These are phyloP conservation scores for Carex arenaria DNA, from an alignment of 202 grass and related monocot genomes.

Conservation along the genomic window DNA sequence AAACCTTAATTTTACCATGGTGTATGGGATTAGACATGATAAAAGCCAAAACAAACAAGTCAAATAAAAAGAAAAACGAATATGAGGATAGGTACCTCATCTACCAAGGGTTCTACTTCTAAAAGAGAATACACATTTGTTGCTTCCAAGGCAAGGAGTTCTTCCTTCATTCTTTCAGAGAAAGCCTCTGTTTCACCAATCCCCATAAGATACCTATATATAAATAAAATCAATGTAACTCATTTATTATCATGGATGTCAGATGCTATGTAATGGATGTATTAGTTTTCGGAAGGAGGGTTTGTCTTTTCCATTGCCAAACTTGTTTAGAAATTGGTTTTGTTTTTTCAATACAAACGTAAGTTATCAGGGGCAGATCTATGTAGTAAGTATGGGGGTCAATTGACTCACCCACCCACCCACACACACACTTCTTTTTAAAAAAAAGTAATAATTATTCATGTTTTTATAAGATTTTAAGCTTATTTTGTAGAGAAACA, in stretches of 20 bases:
- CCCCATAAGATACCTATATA: constrained; percentile 96
- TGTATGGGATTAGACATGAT: constrained; percentile 6
- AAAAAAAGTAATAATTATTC: no score
- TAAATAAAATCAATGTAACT: constrained; percentile 11
- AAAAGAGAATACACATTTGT: constrained; percentile 92
- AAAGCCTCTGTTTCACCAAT: constrained; percentile 98
- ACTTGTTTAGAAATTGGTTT: background rate
- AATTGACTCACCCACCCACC: no score
- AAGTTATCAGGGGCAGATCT: background rate
- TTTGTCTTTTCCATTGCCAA: background rate
- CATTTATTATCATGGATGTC: background rate
- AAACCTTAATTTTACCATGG: background rate
- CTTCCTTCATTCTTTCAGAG: constrained; percentile 94
- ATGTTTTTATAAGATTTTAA: no score
- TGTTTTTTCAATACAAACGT: background rate
- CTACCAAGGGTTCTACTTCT: constrained; percentile 85
- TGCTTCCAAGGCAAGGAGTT: constrained; percentile 90
- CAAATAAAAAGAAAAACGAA: constrained; percentile 10
- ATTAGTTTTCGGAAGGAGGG: background rate
- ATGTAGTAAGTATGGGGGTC: no score
- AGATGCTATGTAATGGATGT: background rate
- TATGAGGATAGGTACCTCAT: constrained; percentile 59
- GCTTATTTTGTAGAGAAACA: no score
- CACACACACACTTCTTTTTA: no score
- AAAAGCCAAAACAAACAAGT: constrained; percentile 15